phyloP scores from a whole-genome alignment of 2,329 filamentous ascomycete genomes.

The Ascochyta pisi region DNA sequence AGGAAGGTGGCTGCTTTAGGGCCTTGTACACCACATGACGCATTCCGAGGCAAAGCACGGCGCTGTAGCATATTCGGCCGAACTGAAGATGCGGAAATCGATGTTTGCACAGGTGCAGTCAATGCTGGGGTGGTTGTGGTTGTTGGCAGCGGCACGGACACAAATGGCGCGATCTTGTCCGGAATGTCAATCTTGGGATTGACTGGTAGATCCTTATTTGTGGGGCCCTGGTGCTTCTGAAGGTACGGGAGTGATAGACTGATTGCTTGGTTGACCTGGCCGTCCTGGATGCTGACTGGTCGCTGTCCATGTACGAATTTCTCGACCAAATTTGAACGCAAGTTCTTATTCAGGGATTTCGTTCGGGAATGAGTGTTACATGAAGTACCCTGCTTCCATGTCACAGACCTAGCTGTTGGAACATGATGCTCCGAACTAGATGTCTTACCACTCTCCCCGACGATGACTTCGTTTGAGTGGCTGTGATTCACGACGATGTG shows the following conservation, averaged over 20 bases:
- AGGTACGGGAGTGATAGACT: constrained; percentile 3
- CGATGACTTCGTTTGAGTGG: no score
- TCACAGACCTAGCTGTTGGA: no score
- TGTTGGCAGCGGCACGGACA: background rate
- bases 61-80: background rate
- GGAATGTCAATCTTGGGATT: constrained; percentile 5
- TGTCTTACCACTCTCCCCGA: background rate
- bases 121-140: background rate
- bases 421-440: background rate
- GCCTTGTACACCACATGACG: constrained; percentile 24
- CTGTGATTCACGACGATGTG: constrained; percentile 1
- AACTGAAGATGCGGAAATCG: background rate
- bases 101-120: background rate
- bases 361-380: background rate
- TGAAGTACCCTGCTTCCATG: background rate
- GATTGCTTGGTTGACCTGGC: background rate
- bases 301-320: background rate
- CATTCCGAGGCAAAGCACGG: constrained; percentile 5
- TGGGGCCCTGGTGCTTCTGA: constrained; percentile 5
- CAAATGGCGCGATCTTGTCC: constrained; percentile 1
- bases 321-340: background rate
- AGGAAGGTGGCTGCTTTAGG: constrained; percentile 26
- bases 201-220: background rate
- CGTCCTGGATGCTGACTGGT: constrained; percentile 2
- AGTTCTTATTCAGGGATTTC: background rate